Conservation (phyloP, 2,329 filamentous ascomycete genomes). For the Aspergillus terreus region DNA sequence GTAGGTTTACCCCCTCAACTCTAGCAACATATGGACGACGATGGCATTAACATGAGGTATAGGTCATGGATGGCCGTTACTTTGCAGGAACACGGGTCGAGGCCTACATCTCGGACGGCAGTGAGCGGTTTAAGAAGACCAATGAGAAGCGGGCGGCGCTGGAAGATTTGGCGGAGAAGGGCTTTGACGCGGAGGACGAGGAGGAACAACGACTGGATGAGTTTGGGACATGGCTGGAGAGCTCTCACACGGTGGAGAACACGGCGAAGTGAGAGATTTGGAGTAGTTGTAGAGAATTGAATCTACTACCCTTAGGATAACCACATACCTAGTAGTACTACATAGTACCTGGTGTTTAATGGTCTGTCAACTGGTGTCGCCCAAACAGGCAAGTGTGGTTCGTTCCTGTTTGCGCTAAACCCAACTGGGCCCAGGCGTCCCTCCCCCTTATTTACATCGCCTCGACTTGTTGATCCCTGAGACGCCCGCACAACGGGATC, state of each 20-base stretch:
- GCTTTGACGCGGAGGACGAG: constrained; percentile 41
- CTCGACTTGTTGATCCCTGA: constrained; percentile 10
- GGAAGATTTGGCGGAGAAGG: constrained; percentile 47
- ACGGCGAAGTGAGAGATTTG: constrained; percentile 17
- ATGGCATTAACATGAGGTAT: constrained; percentile 4
- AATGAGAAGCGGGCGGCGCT: constrained; percentile 43
- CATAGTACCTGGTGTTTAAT: neutral
- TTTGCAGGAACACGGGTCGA: constrained; percentile 71
- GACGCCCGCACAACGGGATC: constrained; percentile 22
- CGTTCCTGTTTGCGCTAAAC: constrained; percentile 21
- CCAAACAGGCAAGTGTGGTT: constrained; percentile 20
- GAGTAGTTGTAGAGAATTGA: neutral
- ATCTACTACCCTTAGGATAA: neutral
- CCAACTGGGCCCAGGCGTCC: neutral
- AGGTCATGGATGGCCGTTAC: constrained; percentile 72
- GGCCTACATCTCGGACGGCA: constrained; percentile 67
- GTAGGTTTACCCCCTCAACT: constrained; percentile 26
- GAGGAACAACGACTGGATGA: constrained; percentile 46
- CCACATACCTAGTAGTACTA: too few relatives aligned
- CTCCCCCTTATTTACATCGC: constrained; percentile 1
- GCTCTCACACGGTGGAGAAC: constrained; percentile 22
- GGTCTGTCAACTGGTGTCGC: neutral
- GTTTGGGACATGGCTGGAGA: constrained; percentile 48
- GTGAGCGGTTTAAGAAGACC: constrained; percentile 69
- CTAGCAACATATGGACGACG: neutral